Base-by-base conservation (phyloP, 257 asterid species). In the Nicotiana undulata region DNA sequence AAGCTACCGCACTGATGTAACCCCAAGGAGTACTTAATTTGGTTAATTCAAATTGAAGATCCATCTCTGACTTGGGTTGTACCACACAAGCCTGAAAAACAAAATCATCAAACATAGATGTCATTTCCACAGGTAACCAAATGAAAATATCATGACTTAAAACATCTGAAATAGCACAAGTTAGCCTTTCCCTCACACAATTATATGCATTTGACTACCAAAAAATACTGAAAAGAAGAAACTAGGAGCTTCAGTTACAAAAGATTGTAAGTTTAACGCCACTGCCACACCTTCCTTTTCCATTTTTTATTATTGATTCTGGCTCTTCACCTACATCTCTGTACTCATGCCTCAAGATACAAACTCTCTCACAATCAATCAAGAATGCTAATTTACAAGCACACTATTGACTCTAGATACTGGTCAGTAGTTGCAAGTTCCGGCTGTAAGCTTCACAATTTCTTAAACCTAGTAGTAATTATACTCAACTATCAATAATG, bases 51-150 rank as follows among this genome's bases (percentile, higher is more conserved):
- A 94, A 93, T 80, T 93, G 90, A 83, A 94, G 94, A 82, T 94
- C 98, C 85, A 94, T 94, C 90, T 93, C 98, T 3, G 90, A 74
- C 86, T 93, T 94, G 4, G 98, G 98, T 85, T 94, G 98, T 90
- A 94, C 97, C 85, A 88, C 95, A 64, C 98, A 94, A 63, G 93
- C 98, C 98, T 94, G 34, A 44, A 22, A 40, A 79, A 22, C 52
- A 84, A 70, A 79, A 49, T 29, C 59, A 46, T 37, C 75, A 63
- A 55, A 26, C 17, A 24, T 24, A 49, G 26, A 46, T 49, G 78
- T 15, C 78, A 72, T 49, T 72, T 72, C 22, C 37, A 72, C 61
- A 13, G 12, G 78, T 3, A 49, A 72, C 40, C 61, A 37, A 24
- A 60, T 18, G 60, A 76, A 29, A 87, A 76, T 75, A 70, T 59